These are phyloP conservation scores for Cercophora scortea DNA, from an alignment of 495 filamentous ascomycete genomes.

Conservation along the genomic window DNA sequence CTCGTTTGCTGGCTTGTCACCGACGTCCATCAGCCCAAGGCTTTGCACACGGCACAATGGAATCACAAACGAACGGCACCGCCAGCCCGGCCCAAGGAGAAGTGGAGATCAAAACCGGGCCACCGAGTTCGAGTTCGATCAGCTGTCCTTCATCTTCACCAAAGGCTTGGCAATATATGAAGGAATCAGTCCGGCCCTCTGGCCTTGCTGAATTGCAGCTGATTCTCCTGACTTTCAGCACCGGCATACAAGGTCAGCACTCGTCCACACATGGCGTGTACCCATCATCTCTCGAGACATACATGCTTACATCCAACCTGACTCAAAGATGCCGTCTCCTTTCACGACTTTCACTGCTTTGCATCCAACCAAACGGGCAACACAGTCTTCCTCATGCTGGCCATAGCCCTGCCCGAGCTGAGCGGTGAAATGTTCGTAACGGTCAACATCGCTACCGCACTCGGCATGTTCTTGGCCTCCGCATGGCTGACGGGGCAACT, in stretches of 20 bases:
- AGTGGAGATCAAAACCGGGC: no score
- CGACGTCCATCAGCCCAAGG: no score
- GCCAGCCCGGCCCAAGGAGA: no score
- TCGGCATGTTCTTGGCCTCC: conserved; percentile 47
- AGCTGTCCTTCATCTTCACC: background rate
- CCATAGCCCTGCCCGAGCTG: conserved; percentile 41
- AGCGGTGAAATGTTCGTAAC: conserved; percentile 40
- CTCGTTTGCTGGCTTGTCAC: no score
- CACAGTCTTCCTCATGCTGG: conserved; percentile 50
- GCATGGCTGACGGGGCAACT: conserved; percentile 49
- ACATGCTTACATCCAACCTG: background rate
- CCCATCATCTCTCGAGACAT: background rate
- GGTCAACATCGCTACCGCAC: conserved; percentile 44
- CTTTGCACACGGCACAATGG: background rate
- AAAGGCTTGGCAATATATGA: conserved; percentile 28
- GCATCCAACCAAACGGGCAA: conserved; percentile 62
- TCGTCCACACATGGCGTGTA: background rate
- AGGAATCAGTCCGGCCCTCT: conserved; percentile 26
- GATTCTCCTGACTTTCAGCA: conserved; percentile 36
- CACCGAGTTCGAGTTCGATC: no score
- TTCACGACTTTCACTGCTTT: conserved; percentile 56
- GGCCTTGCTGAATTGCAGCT: conserved; percentile 33
- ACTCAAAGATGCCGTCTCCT: conserved; percentile 46
- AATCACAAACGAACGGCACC: background rate
- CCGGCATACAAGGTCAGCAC: conserved; percentile 26